Base-by-base conservation (phyloP, 2,329 filamentous ascomycete genomes). In the Gaeumannomyces tritici region DNA sequence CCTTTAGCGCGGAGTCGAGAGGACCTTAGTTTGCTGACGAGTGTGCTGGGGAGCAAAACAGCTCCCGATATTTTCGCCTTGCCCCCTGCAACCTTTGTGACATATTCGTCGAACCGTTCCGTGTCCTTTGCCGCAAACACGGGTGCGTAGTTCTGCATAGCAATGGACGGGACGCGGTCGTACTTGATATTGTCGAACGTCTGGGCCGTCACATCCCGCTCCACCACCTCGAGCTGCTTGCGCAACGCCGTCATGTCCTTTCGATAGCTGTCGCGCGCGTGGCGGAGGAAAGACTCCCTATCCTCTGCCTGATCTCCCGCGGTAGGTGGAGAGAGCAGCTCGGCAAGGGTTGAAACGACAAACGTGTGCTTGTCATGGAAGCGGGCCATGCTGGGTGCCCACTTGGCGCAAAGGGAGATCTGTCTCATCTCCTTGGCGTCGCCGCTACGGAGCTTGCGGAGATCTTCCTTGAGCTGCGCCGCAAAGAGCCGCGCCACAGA, bases 341-440 rank as follows among this genome's bases (percentile, higher is more conserved):
- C 83, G 6, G 83, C 80, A 62, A 87, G 85, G 15, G 80, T 78
- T 57, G 79, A 82, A 35, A 80, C 75, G 64, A 87, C 76, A 65
- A 80, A 79, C 2, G 84, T 86, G 64, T 84, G 79, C 65, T 79
- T 79, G 70, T 87, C 84, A 66, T 86, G 83, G 65, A 83, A 83
- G 51, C 74, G 76, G 42, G 78, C 77, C 24, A 79, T 75, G 0
- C 79, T 79, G 1, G 84, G 84, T 1, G 83, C 81, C 84, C 84
- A 87, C 64, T 87, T 87, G 2, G 77, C 82, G 62, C 81, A 83
- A 0, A 86, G 76, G 0, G 82, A 84, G 62, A 86, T 77, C 18
- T 70, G 70, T 29, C 73, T 74, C 66, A 76, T 74, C 8, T 76
- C 75, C 56, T 74, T 72, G 21, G 72, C 67, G 33, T 79, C 73